Percentiles rank a stretch among this genome's conserved stretches.
phyloP scores from a whole-genome alignment of 768 basidiomycete genomes.

The Lactifluus pinguis region DNA sequence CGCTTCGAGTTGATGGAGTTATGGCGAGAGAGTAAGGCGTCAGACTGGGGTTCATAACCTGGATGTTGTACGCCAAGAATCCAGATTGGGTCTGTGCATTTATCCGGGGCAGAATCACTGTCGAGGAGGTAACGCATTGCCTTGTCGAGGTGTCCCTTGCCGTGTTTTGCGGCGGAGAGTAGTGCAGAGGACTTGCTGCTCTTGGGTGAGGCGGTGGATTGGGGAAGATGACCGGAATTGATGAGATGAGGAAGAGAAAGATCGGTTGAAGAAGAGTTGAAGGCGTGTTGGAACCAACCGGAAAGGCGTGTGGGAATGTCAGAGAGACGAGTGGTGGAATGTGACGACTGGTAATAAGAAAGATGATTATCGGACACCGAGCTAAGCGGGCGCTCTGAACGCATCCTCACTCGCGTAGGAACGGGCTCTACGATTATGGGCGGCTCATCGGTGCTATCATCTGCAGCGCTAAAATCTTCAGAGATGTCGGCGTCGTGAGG shows the following conservation, averaged over 20 bases:
- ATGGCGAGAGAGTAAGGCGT: conserved; percentile 26
- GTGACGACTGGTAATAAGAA: conserved; percentile 38
- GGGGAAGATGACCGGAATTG: conserved; percentile 31
- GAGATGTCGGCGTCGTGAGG: conserved; percentile 25
- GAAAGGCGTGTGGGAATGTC: conserved; percentile 70
- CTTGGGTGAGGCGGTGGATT: conserved; percentile 33
- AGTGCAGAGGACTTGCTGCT: conserved; percentile 40
- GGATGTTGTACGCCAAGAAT: conserved; percentile 75
- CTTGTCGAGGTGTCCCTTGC: conserved; percentile 71
- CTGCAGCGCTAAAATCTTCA: conserved; percentile 26
- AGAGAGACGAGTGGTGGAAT: conserved; percentile 44
- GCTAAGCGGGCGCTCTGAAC: conserved; percentile 48
- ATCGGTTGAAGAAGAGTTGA: conserved; percentile 63
- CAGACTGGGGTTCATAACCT: conserved; percentile 49
- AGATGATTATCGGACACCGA: conserved; percentile 35
- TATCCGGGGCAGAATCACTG: conserved; percentile 79
- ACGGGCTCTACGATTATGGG: conserved; percentile 64
- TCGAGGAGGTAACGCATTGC: conserved; percentile 88
- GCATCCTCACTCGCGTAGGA: conserved; percentile 43
- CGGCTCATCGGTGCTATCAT: conserved; percentile 37
- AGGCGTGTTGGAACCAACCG: conserved; percentile 76
- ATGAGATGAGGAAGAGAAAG: conserved; percentile 57
- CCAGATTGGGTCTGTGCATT: conserved; percentile 80
- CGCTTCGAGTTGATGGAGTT: conserved; percentile 35
- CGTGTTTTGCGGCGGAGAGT: conserved; percentile 60